phyloP scores from a whole-genome alignment of 2,329 filamentous ascomycete genomes.

The Aspergillus ibericus region DNA sequence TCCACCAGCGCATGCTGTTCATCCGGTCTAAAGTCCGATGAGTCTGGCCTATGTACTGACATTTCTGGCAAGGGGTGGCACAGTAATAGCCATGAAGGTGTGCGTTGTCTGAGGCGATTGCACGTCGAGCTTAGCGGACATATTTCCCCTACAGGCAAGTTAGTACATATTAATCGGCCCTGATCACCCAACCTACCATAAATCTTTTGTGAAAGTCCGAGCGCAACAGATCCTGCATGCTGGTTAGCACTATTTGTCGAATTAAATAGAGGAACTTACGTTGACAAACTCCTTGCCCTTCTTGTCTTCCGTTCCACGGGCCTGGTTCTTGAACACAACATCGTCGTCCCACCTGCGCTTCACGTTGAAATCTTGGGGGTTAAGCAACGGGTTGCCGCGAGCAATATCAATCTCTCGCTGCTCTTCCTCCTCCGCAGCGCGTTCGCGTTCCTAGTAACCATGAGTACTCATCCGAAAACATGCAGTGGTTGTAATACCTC shows the following conservation, averaged over 20 bases:
- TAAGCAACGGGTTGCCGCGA: slow-evolving; percentile 86
- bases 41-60: background rate
- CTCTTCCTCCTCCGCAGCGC: slow-evolving; percentile 77
- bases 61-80: background rate
- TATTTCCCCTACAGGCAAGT: slow-evolving; percentile 45
- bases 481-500: slow-evolving; percentile 50
- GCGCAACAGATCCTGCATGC: slow-evolving; percentile 72
- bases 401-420: slow-evolving; percentile 85
- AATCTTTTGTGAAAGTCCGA: slow-evolving; percentile 98
- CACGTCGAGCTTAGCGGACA: slow-evolving; percentile 39
- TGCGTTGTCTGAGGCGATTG: background rate
- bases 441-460: slow-evolving; percentile 66
- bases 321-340: slow-evolving; percentile 99
- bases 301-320: slow-evolving; percentile 88
- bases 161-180: background rate
- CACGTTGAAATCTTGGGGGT: slow-evolving; percentile 82
- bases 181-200: slow-evolving; percentile 59
- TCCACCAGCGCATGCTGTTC: background rate
- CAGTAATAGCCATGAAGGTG: background rate
- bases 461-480: slow-evolving; percentile 10
- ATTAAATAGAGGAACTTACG: slow-evolving; percentile 52
- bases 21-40: background rate
- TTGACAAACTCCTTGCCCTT: slow-evolving; percentile 97
- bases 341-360: slow-evolving; percentile 94
- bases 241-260: slow-evolving; percentile 9